These are phyloP conservation scores for Anthoceros angustus DNA, from an alignment of 225 moss, liverwort and hornwort species.

Conservation along the genomic window DNA sequence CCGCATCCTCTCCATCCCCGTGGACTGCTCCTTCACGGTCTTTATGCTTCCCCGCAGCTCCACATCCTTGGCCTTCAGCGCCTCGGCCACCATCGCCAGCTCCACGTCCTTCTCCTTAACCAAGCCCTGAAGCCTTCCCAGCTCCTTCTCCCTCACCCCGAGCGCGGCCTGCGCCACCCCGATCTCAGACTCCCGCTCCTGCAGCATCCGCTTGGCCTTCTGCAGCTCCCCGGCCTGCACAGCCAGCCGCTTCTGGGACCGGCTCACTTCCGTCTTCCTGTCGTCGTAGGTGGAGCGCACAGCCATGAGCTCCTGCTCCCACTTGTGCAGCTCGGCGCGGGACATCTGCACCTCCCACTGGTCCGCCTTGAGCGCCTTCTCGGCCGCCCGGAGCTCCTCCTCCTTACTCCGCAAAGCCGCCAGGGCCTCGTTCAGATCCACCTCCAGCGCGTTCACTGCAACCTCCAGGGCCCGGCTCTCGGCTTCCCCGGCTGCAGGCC, in stretches of 20 bases:
- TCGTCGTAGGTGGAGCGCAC: constrained; percentile 14
- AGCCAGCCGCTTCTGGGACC: constrained; percentile 11
- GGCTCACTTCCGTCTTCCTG: constrained; percentile 19
- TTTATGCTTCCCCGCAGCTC: constrained; percentile 19
- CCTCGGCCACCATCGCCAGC: constrained; percentile 16
- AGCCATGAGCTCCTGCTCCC: constrained; percentile 29
- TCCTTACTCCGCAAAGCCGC: constrained; percentile 24
- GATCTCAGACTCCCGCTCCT: constrained; percentile 22
- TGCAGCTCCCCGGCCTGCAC: constrained; percentile 14
- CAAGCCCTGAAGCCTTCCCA: constrained; percentile 10
- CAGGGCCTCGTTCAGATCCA: constrained; percentile 22
- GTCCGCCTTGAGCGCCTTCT: constrained; percentile 20
- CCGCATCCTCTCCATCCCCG: constrained; percentile 16
- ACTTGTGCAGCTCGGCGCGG: constrained; percentile 11
- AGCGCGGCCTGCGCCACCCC: constrained; percentile 13
- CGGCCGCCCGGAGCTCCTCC: constrained; percentile 23
- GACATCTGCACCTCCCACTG: constrained; percentile 26
- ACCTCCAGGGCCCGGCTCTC: constrained; percentile 11
- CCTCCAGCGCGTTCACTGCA: constrained; percentile 24
- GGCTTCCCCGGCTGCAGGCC: constrained; percentile 11
- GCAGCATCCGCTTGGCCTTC: constrained; percentile 14
- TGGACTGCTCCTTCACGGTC: constrained; percentile 15
- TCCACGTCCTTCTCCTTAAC: constrained; percentile 22
- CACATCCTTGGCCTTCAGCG: constrained; percentile 18
- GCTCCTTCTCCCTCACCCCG: constrained; percentile 15